Evolutionary conservation across 495 filamentous ascomycete genomes (phyloP).

Genomic region (Talaromyces proteolyticus): DNA sequence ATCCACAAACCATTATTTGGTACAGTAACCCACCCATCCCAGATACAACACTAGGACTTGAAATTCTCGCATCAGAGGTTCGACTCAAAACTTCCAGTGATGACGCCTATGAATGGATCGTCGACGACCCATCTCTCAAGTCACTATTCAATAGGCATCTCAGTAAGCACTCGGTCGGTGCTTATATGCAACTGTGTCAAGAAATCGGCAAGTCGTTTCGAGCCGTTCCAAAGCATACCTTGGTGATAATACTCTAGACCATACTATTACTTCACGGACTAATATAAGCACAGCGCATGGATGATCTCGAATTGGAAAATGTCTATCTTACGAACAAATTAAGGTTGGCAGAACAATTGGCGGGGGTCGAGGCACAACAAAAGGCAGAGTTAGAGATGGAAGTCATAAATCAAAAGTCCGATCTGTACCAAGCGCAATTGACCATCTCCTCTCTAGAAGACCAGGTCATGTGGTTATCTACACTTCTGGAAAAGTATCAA

Average conservation of each 20-base stretch:
- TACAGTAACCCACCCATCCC: neutral
- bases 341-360: neutral
- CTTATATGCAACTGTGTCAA: conserved; percentile 16
- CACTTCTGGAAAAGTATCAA: neutral
- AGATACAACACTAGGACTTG: conserved; percentile 16
- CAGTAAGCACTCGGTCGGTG: conserved; percentile 17
- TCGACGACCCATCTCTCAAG: conserved; percentile 4
- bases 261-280: neutral
- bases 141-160: conserved; percentile 13
- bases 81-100: conserved; percentile 11
- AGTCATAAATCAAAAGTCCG: neutral
- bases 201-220: conserved; percentile 16
- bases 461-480: neutral
- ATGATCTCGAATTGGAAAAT: neutral
- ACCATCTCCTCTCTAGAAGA: neutral
- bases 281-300: neutral
- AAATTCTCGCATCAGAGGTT: conserved; percentile 16
- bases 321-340: neutral
- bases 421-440: neutral
- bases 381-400: neutral
- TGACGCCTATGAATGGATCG: conserved; percentile 10
- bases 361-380: neutral
- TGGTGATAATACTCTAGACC: neutral
- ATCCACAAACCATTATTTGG: too few species aligned
- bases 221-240: conserved; percentile 5